Conservation (phyloP, 495 filamentous ascomycete species). For the Daldinia loculata region DNA sequence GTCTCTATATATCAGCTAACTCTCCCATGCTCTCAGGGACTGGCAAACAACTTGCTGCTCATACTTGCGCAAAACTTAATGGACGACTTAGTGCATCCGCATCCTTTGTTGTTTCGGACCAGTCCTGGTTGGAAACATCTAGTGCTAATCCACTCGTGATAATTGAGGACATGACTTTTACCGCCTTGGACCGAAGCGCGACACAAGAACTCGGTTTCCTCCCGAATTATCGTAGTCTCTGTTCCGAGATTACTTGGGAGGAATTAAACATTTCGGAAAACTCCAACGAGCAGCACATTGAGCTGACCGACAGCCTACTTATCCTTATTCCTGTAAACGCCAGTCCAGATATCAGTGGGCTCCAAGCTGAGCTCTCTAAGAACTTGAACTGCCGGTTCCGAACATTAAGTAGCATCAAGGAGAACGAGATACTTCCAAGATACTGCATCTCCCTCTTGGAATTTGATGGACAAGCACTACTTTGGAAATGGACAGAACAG, state of each 20-base stretch:
- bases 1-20: conserved; percentile 31
- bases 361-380: conserved; percentile 6
- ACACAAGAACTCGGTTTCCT: conserved; percentile 36
- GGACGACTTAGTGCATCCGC: conserved; percentile 23
- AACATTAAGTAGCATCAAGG: conserved; percentile 16
- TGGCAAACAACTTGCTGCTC: conserved; percentile 10
- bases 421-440: conserved; percentile 14
- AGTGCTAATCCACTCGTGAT: conserved; percentile 14
- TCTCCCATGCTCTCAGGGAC: conserved; percentile 12
- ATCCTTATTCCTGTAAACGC: conserved; percentile 21
- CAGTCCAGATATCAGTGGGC: neutral
- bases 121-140: conserved; percentile 19
- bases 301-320: conserved; percentile 1
- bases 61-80: conserved; percentile 17
- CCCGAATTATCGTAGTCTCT: conserved; percentile 45
- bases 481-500: conserved; percentile 40
- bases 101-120: conserved; percentile 27
- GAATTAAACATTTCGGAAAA: conserved; percentile 9
- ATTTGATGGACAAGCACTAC: conserved; percentile 13
- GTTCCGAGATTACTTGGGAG: conserved; percentile 46
- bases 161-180: conserved; percentile 36
- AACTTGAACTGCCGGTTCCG: conserved; percentile 24
- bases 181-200: conserved; percentile 8
- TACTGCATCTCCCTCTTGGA: conserved; percentile 44
- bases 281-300: neutral